Percentiles rank a stretch among this genome's conserved stretches.
Conservation (phyloP, 2,329 filamentous ascomycete genomes). For the Colletotrichum acutatum region DNA sequence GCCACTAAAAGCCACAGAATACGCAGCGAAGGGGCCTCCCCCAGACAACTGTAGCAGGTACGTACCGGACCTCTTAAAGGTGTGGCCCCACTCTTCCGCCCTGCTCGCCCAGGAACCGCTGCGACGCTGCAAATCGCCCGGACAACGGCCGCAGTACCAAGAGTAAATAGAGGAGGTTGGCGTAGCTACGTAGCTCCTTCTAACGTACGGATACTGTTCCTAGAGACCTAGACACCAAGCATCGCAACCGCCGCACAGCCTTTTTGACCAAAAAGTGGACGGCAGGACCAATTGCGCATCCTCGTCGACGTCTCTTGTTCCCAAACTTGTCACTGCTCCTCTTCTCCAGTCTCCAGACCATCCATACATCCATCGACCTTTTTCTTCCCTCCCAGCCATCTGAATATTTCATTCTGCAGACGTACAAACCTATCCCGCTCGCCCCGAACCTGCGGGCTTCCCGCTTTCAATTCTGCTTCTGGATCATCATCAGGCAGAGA, state of each 20-base stretch:
- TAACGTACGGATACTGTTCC: slow-evolving; percentile 4
- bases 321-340: neutral
- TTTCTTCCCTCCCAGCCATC: slow-evolving; percentile 37
- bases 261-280: slow-evolving; percentile 30
- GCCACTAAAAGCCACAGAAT: slow-evolving; percentile 1
- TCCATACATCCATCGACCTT: slow-evolving; percentile 20
- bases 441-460: slow-evolving; percentile 21
- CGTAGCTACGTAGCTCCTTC: slow-evolving; percentile 35
- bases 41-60: neutral
- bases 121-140: slow-evolving; percentile 34
- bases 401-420: slow-evolving; percentile 36
- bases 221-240: too few relatives aligned
- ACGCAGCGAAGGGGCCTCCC: slow-evolving; percentile 9
- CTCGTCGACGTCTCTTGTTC: neutral
- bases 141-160: slow-evolving; percentile 32
- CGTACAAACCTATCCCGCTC: slow-evolving; percentile 24
- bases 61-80: neutral
- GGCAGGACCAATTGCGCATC: slow-evolving; percentile 36
- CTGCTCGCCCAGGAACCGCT: slow-evolving; percentile 33
- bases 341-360: slow-evolving; percentile 17
- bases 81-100: slow-evolving; percentile 3
- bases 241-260: neutral
- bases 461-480: slow-evolving; percentile 22
- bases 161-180: slow-evolving; percentile 38
- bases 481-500: slow-evolving; percentile 35